Evolutionary conservation across 805 yeast species (phyloP).

Genomic region (Teunomyces atbi): DNA sequence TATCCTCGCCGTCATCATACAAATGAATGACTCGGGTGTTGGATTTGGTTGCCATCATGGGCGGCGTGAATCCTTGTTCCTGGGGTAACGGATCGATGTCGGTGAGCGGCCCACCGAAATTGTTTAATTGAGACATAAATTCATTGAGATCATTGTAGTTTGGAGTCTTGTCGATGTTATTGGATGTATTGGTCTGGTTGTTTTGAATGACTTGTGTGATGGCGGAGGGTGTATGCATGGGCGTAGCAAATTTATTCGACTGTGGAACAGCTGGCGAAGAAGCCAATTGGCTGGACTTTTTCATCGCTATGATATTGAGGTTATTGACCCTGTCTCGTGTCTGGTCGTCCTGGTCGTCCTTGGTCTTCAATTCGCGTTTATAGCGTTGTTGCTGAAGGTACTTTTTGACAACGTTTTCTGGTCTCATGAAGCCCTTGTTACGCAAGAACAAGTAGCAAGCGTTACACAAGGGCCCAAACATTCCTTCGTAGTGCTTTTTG

Average conservation of each 20-base stretch:
- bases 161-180: constrained; percentile 16
- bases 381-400: constrained; percentile 45
- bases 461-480: constrained; percentile 48
- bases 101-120: constrained; percentile 45
- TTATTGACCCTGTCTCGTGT: constrained; percentile 11
- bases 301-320: constrained; percentile 15
- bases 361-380: constrained; percentile 33
- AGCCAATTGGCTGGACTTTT: constrained; percentile 17
- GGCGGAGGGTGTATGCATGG: constrained; percentile 38
- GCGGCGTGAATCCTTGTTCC: constrained; percentile 38
- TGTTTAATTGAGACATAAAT: constrained; percentile 38
- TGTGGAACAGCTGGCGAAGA: constrained; percentile 27
- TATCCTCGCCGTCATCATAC: constrained; percentile 38
- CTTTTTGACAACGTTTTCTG: constrained; percentile 45
- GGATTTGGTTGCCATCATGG: constrained; percentile 53
- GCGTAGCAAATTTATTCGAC: constrained; percentile 35
- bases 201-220: constrained; percentile 38
- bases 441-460: constrained; percentile 45
- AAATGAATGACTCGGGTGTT: constrained; percentile 54
- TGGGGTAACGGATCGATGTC: constrained; percentile 46
- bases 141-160: constrained; percentile 39
- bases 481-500: constrained; percentile 42
- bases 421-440: constrained; percentile 73
- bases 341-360: constrained; percentile 19
- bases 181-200: constrained; percentile 8